Base-by-base conservation (phyloP, 106 monocot species). In the Dendrobium chrysotoxum region DNA sequence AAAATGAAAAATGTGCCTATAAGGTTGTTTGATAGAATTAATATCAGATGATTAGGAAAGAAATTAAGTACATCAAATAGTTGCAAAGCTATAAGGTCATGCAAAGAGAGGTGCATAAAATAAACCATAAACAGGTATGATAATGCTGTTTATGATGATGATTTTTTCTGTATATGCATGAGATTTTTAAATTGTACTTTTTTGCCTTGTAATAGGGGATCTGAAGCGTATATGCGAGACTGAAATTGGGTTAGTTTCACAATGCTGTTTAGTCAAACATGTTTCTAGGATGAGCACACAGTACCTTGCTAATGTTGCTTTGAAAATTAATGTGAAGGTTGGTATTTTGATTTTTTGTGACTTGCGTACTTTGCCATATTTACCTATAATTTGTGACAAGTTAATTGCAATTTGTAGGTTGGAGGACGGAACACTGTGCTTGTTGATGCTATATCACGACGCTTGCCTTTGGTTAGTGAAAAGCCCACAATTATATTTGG, bases 311-410 rank as follows among this genome's bases (percentile, higher is more conserved):
- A 94, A 94, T 82, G 82, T 94, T 21, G 81, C 91, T 46, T 75
- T 94, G 23, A 94, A 94, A 79, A 94, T 94, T 65, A 94, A 94
- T 82, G 94, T 94, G 0, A 94, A 94, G 86, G 94, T 93, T 11
- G 2, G 53, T 23, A 53, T 4, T 44, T 75, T 0, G 15, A 25
- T 65, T 45, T 31, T 15, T 39, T 68, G 0, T 13, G n/a, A 18
- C 28, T 53, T 11, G 1, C 54, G 1, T 16, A 61, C 21, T 20
- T 53, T 2, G 5, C 28, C 66, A 53, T 75, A 4, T 45, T 81
- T 25, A 13, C 9, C 39, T 75, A 40, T 57, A 54, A 20, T 81
- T 23, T 55, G 2, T 81, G 75, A 40, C n/a, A 28, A 15, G 35
- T 54, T 5, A 47, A 8, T 72, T 31, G 50, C 41, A 57, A 16